These are phyloP conservation scores for Tulasnella sp. DNA, from an alignment of 768 basidiomycete genomes.

Conservation along the genomic window DNA sequence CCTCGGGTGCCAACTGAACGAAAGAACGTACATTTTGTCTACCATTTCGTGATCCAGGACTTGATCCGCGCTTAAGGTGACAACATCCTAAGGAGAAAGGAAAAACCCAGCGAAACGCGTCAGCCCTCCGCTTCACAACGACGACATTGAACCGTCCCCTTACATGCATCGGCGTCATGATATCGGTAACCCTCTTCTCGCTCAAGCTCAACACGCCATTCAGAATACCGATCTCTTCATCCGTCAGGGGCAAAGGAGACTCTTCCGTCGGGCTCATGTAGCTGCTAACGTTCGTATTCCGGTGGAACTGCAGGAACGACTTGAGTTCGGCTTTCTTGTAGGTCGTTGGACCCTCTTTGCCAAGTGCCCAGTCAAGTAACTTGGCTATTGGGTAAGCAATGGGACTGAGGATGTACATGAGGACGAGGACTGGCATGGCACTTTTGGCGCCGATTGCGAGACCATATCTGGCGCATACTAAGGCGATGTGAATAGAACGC, in stretches of 20 bases:
- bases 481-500: background rate
- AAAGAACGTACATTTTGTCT: slow-evolving; percentile 63
- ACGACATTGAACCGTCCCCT: slow-evolving; percentile 35
- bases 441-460: slow-evolving; percentile 78
- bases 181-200: slow-evolving; percentile 54
- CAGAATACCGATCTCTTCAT: slow-evolving; percentile 38
- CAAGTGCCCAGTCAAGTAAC: slow-evolving; percentile 80
- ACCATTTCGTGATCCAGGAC: slow-evolving; percentile 78
- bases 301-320: slow-evolving; percentile 37
- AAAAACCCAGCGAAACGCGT: background rate
- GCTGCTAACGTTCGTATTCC: slow-evolving; percentile 23
- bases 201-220: slow-evolving; percentile 38
- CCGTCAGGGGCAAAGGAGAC: slow-evolving; percentile 34
- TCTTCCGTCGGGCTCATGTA: slow-evolving; percentile 22
- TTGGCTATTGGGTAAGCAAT: slow-evolving; percentile 73
- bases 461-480: slow-evolving; percentile 61
- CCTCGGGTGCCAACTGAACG: slow-evolving; percentile 50
- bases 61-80: slow-evolving; percentile 76
- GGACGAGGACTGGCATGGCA: slow-evolving; percentile 68
- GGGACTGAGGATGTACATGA: slow-evolving; percentile 76
- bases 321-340: slow-evolving; percentile 39
- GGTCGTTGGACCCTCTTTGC: slow-evolving; percentile 57
- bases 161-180: slow-evolving; percentile 82
- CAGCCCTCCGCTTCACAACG: background rate
- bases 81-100: slow-evolving; percentile 63